Evolutionary conservation across 2,329 filamentous ascomycete species (phyloP), one percentile per base, ranked within the genome.

Genomic region (Penicillium sp.): DNA sequence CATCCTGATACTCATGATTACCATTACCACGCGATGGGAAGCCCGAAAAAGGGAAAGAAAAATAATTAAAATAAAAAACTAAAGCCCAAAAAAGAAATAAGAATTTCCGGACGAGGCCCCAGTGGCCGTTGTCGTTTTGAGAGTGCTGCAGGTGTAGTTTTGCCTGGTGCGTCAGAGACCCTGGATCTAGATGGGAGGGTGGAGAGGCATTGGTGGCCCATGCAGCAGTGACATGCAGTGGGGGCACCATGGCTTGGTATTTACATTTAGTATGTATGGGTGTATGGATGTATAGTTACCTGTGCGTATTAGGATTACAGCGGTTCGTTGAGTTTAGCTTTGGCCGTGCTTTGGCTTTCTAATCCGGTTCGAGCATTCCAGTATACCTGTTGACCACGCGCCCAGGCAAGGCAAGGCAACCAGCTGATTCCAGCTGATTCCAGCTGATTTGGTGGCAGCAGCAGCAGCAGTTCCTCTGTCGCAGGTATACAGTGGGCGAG

Each of bases 101-200:
- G 54, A 58, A 47, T 58, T 26, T 42, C 12, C 26, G n/a, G 39
- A 30, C 39, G 29, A 29, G 15, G 53, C 52, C 46, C 59, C 49
- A 47, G 61, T 62, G 49, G 59, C 59, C 47, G 49, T 72, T 66
- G 65, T 71, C 70, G 63, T 71, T 72, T 71, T 65, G 68, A 72
- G 69, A 61, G 63, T 66, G 65, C 65, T 73, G 70, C 70, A 73
- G 68, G 67, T 68, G 66, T 68, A 68, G 66, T 68, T 69, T 70
- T 71, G 60, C 68, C 66, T 71, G 64, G 66, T 71, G 69, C 68
- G 68, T 73, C 67, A 72, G 68, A 70, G 65, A 68, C 68, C 69
- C 68, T 70, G 64, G 69, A 73, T 71, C 70, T 73, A 73, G 69
- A 72, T 70, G 63, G 58, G 56, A 56, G 51, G 47, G 67, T 64